These are phyloP conservation scores for Phytophthora pseudosyringae DNA, from an alignment of 352 stramenopile genomes.

Conservation along the genomic window DNA sequence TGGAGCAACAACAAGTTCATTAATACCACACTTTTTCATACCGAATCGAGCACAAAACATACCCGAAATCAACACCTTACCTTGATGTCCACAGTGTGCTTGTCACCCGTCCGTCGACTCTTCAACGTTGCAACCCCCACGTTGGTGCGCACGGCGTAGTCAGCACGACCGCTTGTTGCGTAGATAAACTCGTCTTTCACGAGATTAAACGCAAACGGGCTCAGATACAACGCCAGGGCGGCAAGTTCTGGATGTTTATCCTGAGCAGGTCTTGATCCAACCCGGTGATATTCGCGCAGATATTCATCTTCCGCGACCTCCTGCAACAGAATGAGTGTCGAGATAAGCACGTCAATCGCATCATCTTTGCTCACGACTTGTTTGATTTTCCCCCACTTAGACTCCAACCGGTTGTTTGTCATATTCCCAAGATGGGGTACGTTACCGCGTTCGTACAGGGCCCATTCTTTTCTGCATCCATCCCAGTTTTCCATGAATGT, in stretches of 20 bases:
- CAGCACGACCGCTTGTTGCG: not conserved
- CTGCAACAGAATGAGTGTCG: slow-evolving; percentile 10
- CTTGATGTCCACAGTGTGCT: not conserved
- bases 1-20: not conserved
- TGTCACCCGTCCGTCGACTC: not conserved
- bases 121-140: not conserved
- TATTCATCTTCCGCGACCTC: slow-evolving; percentile 13
- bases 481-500: no score
- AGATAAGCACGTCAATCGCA: slow-evolving; percentile 1
- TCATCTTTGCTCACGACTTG: not conserved
- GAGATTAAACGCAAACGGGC: slow-evolving; percentile 5
- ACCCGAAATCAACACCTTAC: not conserved
- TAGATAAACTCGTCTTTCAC: not conserved
- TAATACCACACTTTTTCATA: not conserved
- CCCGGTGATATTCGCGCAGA: slow-evolving; percentile 2
- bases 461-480: no score
- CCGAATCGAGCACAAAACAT: not conserved
- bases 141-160: not conserved
- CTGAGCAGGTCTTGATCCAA: not conserved
- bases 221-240: not conserved
- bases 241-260: slow-evolving; percentile 10
- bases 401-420: no score
- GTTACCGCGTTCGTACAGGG: no score
- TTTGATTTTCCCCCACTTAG: slow-evolving; percentile 2
- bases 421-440: no score